Evolutionary conservation across 768 basidiomycete genomes (phyloP).

Genomic region (Lactarius quietus): DNA sequence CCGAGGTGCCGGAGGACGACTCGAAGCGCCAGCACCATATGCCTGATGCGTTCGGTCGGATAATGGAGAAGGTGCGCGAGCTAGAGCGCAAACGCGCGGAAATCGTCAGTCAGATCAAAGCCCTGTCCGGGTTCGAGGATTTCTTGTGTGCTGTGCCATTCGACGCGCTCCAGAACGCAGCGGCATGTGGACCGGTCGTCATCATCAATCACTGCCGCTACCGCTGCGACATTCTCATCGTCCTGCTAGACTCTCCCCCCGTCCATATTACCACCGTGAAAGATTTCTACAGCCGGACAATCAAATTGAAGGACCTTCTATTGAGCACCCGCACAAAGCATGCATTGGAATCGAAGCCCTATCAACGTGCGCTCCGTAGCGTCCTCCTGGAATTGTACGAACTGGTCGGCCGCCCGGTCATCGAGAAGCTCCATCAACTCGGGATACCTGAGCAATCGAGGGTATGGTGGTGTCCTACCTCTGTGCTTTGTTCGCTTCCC

Average conservation of each 20-base stretch:
- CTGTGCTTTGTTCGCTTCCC: conserved; percentile 20
- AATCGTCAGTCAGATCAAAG: not conserved
- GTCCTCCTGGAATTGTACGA: conserved; percentile 16
- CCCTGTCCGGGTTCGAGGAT: not conserved
- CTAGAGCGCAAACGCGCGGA: conserved; percentile 1
- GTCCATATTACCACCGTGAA: conserved; percentile 8
- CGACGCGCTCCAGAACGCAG: conserved; percentile 2
- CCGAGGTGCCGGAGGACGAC: not conserved
- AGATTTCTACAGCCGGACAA: not conserved
- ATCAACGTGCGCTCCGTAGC: not conserved
- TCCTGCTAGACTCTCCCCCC: not conserved
- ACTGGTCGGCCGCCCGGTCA: conserved; percentile 10
- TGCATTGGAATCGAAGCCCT: not conserved
- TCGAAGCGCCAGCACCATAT: not conserved
- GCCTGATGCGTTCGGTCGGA: conserved; percentile 1
- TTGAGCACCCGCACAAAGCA: conserved; percentile 1
- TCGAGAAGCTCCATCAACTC: conserved; percentile 1
- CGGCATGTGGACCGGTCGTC: conserved; percentile 12
- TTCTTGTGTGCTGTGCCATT: conserved; percentile 13
- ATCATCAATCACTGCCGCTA: conserved; percentile 12
- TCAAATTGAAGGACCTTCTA: not conserved
- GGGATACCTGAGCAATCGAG: conserved; percentile 13
- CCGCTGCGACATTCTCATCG: conserved; percentile 20
- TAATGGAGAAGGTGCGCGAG: not conserved
- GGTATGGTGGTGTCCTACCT: conserved; percentile 26